A percentile compares a stretch with the other conserved stretches of the same genome.
phyloP scores from a whole-genome alignment of 2,329 filamentous ascomycete genomes.

The Fusarium sp. region DNA sequence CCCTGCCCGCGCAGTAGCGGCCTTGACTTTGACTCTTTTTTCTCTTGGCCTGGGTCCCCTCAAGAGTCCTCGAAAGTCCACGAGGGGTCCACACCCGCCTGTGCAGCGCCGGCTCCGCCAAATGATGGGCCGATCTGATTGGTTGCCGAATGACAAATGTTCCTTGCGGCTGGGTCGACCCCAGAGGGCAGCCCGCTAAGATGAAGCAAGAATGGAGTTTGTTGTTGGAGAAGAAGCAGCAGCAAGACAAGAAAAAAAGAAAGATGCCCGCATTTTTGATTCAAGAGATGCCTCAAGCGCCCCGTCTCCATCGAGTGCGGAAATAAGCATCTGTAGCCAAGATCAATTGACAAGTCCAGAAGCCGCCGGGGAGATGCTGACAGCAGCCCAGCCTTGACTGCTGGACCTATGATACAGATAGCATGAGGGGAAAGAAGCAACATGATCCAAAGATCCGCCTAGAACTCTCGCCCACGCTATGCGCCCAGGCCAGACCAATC shows the following conservation, averaged over 20 bases:
- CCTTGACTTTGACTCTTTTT: not conserved
- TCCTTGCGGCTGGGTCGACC: constrained; percentile 22
- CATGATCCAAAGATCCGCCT: constrained; percentile 1
- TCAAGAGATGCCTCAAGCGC: not conserved
- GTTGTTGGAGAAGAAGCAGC: not conserved
- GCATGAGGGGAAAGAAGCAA: constrained; percentile 1
- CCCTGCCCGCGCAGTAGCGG: not conserved
- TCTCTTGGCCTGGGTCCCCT: not conserved
- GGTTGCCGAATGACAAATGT: constrained; percentile 26
- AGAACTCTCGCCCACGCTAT: constrained; percentile 20
- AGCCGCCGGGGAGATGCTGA: not conserved
- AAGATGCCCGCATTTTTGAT: not conserved
- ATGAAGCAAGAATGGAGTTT: constrained; percentile 11
- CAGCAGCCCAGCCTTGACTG: not conserved
- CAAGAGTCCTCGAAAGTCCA: constrained; percentile 5
- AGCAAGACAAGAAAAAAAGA: constrained; percentile 1
- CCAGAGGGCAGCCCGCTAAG: constrained; percentile 12
- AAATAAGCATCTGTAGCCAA: not conserved
- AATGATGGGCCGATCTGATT: constrained; percentile 17
- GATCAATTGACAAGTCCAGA: not conserved
- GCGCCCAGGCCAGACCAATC: constrained; percentile 7
- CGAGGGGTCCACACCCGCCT: constrained; percentile 30
- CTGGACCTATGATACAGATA: not conserved
- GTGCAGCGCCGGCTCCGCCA: constrained; percentile 19
- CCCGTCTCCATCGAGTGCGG: not conserved